These are phyloP conservation scores for Lyophyllum semitale DNA, from an alignment of 768 basidiomycete species.

Conservation along the genomic window DNA sequence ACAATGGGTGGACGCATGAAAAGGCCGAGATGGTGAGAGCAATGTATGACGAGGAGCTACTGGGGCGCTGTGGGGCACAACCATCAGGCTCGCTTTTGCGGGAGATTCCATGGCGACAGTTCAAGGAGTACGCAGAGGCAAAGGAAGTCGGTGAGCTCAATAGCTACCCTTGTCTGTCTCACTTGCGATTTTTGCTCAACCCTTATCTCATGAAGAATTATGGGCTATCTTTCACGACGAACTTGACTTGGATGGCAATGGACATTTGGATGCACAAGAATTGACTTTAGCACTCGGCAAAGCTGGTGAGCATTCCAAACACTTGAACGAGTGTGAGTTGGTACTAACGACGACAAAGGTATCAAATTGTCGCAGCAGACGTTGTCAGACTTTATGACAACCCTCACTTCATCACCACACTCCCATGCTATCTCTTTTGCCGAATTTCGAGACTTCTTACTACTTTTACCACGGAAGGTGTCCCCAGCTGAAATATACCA, in stretches of 20 bases:
- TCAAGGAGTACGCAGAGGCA: conserved; percentile 71
- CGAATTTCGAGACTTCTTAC: conserved; percentile 88
- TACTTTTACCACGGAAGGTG: conserved; percentile 79
- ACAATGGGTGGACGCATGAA: conserved; percentile 50
- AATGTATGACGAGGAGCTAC: conserved; percentile 79
- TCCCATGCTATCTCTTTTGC: conserved; percentile 73
- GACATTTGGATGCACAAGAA: conserved; percentile 65
- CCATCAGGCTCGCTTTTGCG: conserved; percentile 38
- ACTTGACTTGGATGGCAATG: conserved; percentile 88
- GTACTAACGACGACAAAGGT: conserved; percentile 45
- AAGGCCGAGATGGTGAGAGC: conserved; percentile 63
- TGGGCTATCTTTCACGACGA: conserved; percentile 93
- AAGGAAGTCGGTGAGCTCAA: conserved; percentile 75
- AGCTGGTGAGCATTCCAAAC: conserved; percentile 56
- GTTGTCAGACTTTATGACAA: conserved; percentile 80
- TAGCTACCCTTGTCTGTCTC: background rate
- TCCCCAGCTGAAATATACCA: conserved; percentile 85
- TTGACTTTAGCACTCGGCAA: conserved; percentile 51
- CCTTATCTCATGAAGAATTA: conserved; percentile 53
- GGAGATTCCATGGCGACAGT: conserved; percentile 69
- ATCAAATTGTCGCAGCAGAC: conserved; percentile 69
- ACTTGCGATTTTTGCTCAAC: conserved; percentile 15
- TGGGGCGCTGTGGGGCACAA: conserved; percentile 52
- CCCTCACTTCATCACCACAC: conserved; percentile 71
- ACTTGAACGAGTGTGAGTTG: conserved; percentile 16